Evolutionary conservation across 2,329 filamentous ascomycete species (phyloP), one percentile per base, ranked within the genome.

Genomic region (Domatiomyces catenatus): DNA sequence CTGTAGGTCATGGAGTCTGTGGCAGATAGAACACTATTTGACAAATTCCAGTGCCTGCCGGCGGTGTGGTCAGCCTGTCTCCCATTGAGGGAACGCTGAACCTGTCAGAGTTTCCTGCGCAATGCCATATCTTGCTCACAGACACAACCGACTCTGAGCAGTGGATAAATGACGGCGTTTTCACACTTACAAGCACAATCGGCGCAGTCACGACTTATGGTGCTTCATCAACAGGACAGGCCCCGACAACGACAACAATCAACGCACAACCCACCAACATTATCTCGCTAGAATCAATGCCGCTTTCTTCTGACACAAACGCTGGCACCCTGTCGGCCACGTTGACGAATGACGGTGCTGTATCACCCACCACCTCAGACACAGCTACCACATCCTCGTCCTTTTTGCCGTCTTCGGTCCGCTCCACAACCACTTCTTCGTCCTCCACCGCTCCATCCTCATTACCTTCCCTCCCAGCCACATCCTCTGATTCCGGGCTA

Each of bases 181-280:
- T 56, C 48, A 50, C 50, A 5, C 52, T 56, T 52, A 36, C 48
- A 39, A 54, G 52, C 46, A 56, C 54, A 15, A 32, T 42, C n/a
- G 52, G 54, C 15, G 32, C 39, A 1, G 49, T 36, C 4, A 50
- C 50, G 22, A 50, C 50, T n/a, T 56, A 51, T 28, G 52, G 44
- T 17, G 20, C 52, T 28, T 18, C 42, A 26, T 48, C 50, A 18
- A 53, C 50, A 18, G 36, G 49, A n/a, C 36, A 24, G 8, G 42
- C 28, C 1, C 18, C 50, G 36, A 32, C 47, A 8, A 17, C 46
- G 26, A 47, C 49, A 10, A 8, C 6, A 36, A 15, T 5, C 10
- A 10, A 39, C 2, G 2, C 32, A 12, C 32, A 39, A 15, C 10
- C 10, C 10, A 39, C 32, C 8, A 12, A 39, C 32, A 15, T 15